Evolutionary conservation across 495 filamentous ascomycete species (phyloP).

Genomic region (Hyaloscypha variabilis): DNA sequence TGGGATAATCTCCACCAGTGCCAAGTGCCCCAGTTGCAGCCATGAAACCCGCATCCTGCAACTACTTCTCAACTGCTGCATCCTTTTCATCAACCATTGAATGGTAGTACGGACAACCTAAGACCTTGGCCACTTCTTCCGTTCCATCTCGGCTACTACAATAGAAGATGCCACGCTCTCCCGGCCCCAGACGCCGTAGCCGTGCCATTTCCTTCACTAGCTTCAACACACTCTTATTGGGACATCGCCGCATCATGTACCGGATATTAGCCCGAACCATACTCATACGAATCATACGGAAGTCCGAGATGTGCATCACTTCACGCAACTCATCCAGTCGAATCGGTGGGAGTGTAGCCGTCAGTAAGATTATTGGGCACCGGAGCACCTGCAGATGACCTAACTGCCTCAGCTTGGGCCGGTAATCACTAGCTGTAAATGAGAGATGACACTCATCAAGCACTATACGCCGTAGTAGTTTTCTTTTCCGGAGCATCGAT

Average conservation of each 20-base stretch:
- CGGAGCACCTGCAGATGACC: neutral
- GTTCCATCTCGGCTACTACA: neutral
- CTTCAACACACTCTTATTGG: neutral
- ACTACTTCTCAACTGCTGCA: neutral
- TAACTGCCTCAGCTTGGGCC: conserved; percentile 4
- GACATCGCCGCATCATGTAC: conserved; percentile 1
- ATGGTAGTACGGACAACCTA: conserved; percentile 2
- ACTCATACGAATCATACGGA: neutral
- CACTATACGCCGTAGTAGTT: neutral
- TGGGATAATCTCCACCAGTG: conserved; percentile 5
- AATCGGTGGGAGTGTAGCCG: conserved; percentile 3
- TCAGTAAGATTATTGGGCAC: neutral
- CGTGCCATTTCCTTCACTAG: neutral
- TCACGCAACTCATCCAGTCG: neutral
- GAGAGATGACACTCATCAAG: conserved; percentile 8
- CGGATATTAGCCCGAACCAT: conserved; percentile 4
- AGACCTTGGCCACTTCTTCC: neutral
- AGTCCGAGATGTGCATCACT: neutral
- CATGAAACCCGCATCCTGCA: neutral
- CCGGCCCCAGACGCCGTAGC: neutral
- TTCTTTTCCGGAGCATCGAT: neutral
- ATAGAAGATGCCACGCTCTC: neutral
- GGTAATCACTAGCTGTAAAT: conserved; percentile 11
- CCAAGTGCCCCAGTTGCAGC: conserved; percentile 6
- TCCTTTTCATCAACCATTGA: neutral